Base-by-base conservation (phyloP, 495 filamentous ascomycete genomes). In the Clavariopsis aquatica region DNA sequence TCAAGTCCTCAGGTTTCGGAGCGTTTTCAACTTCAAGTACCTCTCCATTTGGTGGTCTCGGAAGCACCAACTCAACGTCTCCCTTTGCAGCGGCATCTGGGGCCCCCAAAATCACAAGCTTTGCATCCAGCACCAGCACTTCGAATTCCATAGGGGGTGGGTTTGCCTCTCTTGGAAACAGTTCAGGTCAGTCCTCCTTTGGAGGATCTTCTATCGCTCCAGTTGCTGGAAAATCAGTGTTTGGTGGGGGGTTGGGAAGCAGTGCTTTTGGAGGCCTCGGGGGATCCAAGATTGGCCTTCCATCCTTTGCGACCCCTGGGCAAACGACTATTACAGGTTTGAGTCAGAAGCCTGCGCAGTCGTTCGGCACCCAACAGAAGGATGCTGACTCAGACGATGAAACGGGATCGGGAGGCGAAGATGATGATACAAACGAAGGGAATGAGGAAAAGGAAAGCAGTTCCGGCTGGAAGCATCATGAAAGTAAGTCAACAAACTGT, bases 281-380 rank as follows among this genome's bases (percentile, higher is more conserved):
- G 12, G 78, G 78, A 17, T 45, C 47, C 20, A 64, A 62, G 13
- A 58, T 64, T 29, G 65, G 67, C 1, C 74, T 91, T 17, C 82
- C 80, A 6, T 87, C 79, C 71, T 95, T 95, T 74, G 89, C 87
- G 17, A 85, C 85, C 34, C 83, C 86, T 27, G 84, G 81, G 52
- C 77, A 78, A 29, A 72, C 83, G 38, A 77, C 74, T 31, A 77
- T 85, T 51, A 70, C 84, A 12, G 83, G 82, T 65, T 77, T 77
- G 49, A 82, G 78, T 29, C 65, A 79, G 31, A 85, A 85, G 72
- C 82, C 86, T 34, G 78, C 82, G 7, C 89, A 82, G 74, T 78
- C 89, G 0, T 89, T 96, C 68, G 91, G 92, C 10, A 87, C 88
- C 8, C n/a, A 63, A 7, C 69, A 63, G 17, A 29, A 56, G 23